phyloP scores from a whole-genome alignment of 768 basidiomycete genomes.

The Trametes sanguinea region DNA sequence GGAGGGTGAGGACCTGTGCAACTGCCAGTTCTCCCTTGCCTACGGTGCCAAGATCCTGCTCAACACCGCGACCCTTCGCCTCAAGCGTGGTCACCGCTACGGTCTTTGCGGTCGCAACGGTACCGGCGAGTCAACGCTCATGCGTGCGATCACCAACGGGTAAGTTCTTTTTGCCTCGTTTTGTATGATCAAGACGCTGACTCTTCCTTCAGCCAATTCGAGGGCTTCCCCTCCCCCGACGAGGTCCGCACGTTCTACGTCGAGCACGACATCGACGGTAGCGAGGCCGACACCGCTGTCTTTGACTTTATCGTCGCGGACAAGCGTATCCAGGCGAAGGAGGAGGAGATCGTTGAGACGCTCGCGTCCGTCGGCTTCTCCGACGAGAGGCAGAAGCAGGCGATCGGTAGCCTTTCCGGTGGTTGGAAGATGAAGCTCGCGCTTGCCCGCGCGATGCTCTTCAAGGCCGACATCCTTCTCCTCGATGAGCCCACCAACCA shows the following conservation, averaged over 20 bases:
- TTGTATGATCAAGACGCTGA: conserved; percentile 38
- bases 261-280: conserved; percentile 98
- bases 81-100: conserved; percentile 98
- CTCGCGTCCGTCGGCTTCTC: conserved; percentile 91
- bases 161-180: conserved; percentile 26
- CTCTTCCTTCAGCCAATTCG: conserved; percentile 67
- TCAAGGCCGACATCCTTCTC: conserved; percentile 95
- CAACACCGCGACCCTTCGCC: conserved; percentile 94
- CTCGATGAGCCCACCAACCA: conserved; percentile 98
- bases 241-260: conserved; percentile 99
- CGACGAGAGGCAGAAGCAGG: conserved; percentile 79
- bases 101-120: conserved; percentile 99
- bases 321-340: conserved; percentile 71
- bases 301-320: conserved; percentile 86
- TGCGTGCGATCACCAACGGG: conserved; percentile 92
- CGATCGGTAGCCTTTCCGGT: conserved; percentile 92
- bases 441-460: conserved; percentile 94
- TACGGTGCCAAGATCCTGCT: conserved; percentile 99
- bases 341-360: conserved; percentile 75
- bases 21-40: conserved; percentile 98
- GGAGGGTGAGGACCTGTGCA: conserved; percentile 97
- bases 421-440: conserved; percentile 99
- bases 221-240: conserved; percentile 96
- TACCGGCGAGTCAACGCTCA: conserved; percentile 95
- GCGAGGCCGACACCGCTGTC: conserved; percentile 89